Percentiles rank a stretch among this genome's conserved stretches.
These are phyloP conservation scores for Talaromyces sp. DNA, from an alignment of 2,329 filamentous ascomycete genomes.

Conservation along the genomic window DNA sequence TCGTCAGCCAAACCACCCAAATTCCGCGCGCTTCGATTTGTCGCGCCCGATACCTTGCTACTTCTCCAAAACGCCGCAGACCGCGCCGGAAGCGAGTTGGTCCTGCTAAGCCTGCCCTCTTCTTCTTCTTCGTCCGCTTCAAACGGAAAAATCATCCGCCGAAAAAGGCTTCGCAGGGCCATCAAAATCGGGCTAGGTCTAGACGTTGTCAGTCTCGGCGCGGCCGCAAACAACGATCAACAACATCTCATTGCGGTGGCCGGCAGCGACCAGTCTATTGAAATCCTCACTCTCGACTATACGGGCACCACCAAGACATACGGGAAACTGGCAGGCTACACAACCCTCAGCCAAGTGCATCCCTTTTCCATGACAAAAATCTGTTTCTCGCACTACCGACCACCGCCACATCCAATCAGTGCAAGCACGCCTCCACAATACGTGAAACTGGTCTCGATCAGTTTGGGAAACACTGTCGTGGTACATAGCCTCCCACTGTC, in stretches of 20 bases:
- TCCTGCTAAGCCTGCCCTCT: constrained; percentile 38
- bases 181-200: constrained; percentile 73
- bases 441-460: constrained; percentile 74
- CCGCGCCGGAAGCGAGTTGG: constrained; percentile 51
- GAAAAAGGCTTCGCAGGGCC: constrained; percentile 58
- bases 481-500: constrained; percentile 71
- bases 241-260: constrained; percentile 79
- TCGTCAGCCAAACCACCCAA: constrained; percentile 40
- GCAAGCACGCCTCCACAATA: constrained; percentile 49
- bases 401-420: constrained; percentile 46
- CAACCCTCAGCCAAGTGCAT: constrained; percentile 51
- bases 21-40: constrained; percentile 52
- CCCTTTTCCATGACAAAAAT: constrained; percentile 55
- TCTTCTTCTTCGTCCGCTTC: constrained; percentile 15
- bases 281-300: constrained; percentile 72
- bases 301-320: constrained; percentile 32
- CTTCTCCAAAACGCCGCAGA: constrained; percentile 53
- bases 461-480: constrained; percentile 71
- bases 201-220: constrained; percentile 65
- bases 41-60: constrained; percentile 49
- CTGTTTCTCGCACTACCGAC: constrained; percentile 46
- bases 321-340: constrained; percentile 45
- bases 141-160: constrained; percentile 42
- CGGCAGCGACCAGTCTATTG: constrained; percentile 72
- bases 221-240: constrained; percentile 51